Evolutionary conservation across 805 yeast species (phyloP), one percentile per base, ranked within the genome.

Genomic region (Saitoella complicata): DNA sequence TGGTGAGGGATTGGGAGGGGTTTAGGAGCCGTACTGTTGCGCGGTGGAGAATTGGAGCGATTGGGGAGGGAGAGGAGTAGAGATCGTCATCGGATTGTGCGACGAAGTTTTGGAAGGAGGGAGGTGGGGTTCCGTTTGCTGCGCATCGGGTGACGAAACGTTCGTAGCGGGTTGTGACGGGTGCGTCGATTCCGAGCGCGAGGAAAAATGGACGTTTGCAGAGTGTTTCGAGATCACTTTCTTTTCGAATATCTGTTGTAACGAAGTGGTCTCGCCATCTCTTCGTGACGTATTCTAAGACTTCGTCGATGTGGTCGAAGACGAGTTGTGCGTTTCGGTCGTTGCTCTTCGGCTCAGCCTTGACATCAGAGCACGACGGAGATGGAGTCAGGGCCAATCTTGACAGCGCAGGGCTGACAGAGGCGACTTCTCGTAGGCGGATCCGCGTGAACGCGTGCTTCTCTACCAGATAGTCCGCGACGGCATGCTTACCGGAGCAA

Each of bases 181-280:
- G 82, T 0, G 94, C 84, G 53, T 83, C 94, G 1, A 84, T 66
- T 5, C 83, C 70, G 3, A 87, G 53, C 57, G 85, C 94, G 29
- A 85, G 68, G 56, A 86, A 85, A 57, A 83, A 87, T 0, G 96
- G 95, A 45, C 95, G 64, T 39, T 31, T 40, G 11, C 45, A 44
- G 7, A 49, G 37, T 29, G 59, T 62, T 1, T 66, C 64, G 30
- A 80, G 64, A 42, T 70, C 57, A 4, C 58, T 61, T 9, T 69
- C 50, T 21, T 65, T 65, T 1, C 61, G 58, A 8, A 80, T 64
- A 45, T 73, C 72, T 0, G 72, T 59, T 3, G 80, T 55, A 2
- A 83, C 93, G 53, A 65, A 76, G 52, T 79, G 65, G 9, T 68
- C 61, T 21, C 67, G 63, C 86, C 94, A 87, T 45, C 76, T 65